Conservation (phyloP, 2,329 filamentous ascomycete species). For the Talaromyces albobiverticillius region DNA sequence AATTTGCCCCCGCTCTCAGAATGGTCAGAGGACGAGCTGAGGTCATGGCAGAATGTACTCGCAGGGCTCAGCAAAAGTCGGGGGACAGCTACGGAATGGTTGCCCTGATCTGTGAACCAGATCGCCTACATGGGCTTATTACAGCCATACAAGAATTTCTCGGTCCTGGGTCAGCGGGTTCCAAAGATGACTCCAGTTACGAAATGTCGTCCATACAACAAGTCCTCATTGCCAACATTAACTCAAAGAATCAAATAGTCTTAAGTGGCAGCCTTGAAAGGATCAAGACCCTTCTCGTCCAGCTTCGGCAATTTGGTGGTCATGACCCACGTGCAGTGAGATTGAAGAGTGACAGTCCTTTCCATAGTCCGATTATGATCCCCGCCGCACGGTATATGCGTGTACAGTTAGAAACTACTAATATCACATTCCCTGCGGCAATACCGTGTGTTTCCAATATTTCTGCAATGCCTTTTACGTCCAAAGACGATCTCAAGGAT, state of each 20-base stretch:
- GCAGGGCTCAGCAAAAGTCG: slow-evolving; percentile 60
- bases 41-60: slow-evolving; percentile 76
- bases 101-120: slow-evolving; percentile 81
- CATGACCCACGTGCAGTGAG: slow-evolving; percentile 87
- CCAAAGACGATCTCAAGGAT: slow-evolving; percentile 71
- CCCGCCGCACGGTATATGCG: slow-evolving; percentile 76
- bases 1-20: slow-evolving; percentile 72
- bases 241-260: slow-evolving; percentile 94
- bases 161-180: slow-evolving; percentile 62
- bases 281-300: slow-evolving; percentile 77
- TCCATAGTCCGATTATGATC: slow-evolving; percentile 88
- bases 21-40: slow-evolving; percentile 76
- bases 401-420: slow-evolving; percentile 59
- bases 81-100: slow-evolving; percentile 93
- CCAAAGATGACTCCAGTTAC: slow-evolving; percentile 65
- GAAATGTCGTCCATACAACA: slow-evolving; percentile 75
- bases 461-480: slow-evolving; percentile 72
- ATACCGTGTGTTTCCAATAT: slow-evolving; percentile 86
- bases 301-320: slow-evolving; percentile 83
- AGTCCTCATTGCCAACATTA: slow-evolving; percentile 89
- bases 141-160: slow-evolving; percentile 76
- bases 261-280: slow-evolving; percentile 80
- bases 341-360: slow-evolving; percentile 82
- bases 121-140: slow-evolving; percentile 68
- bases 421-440: slow-evolving; percentile 70